phyloP scores from a whole-genome alignment of 179 eudicot genomes.

The Nepenthes alata region DNA sequence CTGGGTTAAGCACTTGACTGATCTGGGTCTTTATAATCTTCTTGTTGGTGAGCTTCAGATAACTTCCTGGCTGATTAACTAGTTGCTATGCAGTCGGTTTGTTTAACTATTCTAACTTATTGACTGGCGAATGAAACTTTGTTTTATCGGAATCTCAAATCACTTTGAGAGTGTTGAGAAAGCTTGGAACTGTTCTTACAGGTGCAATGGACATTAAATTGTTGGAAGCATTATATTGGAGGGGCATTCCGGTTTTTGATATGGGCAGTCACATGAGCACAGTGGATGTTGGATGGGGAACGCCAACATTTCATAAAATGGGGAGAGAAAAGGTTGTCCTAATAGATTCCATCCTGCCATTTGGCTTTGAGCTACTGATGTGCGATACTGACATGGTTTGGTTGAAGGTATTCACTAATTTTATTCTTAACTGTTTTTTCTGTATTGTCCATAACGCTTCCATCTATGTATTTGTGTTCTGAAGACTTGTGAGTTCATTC shows the following conservation, averaged over 20 bases:
- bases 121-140: background rate
- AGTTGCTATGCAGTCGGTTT: background rate
- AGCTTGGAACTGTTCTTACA: constrained; percentile 19
- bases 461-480: background rate
- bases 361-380: constrained; percentile 85
- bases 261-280: constrained; percentile 99
- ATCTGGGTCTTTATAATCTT: constrained; percentile 65
- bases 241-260: constrained; percentile 90
- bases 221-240: constrained; percentile 89
- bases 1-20: constrained; percentile 92
- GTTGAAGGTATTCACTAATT: constrained; percentile 59
- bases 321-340: constrained; percentile 93
- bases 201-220: constrained; percentile 99
- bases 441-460: background rate
- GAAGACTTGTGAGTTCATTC: background rate
- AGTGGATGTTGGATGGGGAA: constrained; percentile 93
- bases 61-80: background rate
- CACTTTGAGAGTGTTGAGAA: background rate
- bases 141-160: background rate
- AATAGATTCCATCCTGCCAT: constrained; percentile 75
- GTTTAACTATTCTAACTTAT: background rate
- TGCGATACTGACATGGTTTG: constrained; percentile 99
- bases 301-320: constrained; percentile 96
- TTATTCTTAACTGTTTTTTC: background rate
- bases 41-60: constrained; percentile 60